These are phyloP conservation scores for Cladochytrium replicatum DNA, from an alignment of 192 early-diverging fungal species.

Conservation along the genomic window DNA sequence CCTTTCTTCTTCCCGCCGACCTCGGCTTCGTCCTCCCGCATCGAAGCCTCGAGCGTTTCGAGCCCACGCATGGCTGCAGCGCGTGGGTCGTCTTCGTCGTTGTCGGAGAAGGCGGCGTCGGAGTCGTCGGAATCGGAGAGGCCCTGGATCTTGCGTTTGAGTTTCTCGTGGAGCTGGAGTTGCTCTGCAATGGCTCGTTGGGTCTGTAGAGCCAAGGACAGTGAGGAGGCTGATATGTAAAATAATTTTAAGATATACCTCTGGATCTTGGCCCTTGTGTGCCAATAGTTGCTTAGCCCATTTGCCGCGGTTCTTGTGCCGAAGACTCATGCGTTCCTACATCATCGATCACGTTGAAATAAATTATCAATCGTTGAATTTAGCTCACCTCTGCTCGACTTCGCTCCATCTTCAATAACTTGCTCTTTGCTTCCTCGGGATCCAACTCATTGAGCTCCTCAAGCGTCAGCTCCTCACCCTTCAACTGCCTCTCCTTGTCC, in stretches of 20 bases:
- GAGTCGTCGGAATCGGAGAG: slow-evolving; percentile 38
- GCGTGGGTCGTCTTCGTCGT: slow-evolving; percentile 37
- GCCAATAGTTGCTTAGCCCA: slow-evolving; percentile 82
- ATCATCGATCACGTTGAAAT: neutral
- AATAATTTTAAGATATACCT: slow-evolving; percentile 10
- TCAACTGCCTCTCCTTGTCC: slow-evolving; percentile 46
- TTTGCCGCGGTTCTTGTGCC: slow-evolving; percentile 92
- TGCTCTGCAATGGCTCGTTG: slow-evolving; percentile 80
- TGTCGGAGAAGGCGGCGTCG: slow-evolving; percentile 44
- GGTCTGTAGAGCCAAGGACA: slow-evolving; percentile 18
- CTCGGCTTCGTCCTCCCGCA: slow-evolving; percentile 22
- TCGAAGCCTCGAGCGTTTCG: slow-evolving; percentile 34
- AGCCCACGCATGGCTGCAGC: slow-evolving; percentile 19
- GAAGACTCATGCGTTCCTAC: slow-evolving; percentile 81
- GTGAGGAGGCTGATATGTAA: neutral
- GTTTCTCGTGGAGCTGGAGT: slow-evolving; percentile 61
- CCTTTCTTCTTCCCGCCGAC: slow-evolving; percentile 55
- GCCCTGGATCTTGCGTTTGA: slow-evolving; percentile 75
- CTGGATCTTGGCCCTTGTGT: slow-evolving; percentile 16
- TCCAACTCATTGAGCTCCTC: slow-evolving; percentile 46
- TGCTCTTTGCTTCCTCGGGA: slow-evolving; percentile 55
- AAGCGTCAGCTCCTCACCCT: slow-evolving; percentile 24
- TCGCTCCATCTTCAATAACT: slow-evolving; percentile 57
- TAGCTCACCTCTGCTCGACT: slow-evolving; percentile 53
- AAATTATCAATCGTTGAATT: neutral